Conservation (phyloP, 2,329 filamentous ascomycete genomes). For the Dothiorella sarmentorum region DNA sequence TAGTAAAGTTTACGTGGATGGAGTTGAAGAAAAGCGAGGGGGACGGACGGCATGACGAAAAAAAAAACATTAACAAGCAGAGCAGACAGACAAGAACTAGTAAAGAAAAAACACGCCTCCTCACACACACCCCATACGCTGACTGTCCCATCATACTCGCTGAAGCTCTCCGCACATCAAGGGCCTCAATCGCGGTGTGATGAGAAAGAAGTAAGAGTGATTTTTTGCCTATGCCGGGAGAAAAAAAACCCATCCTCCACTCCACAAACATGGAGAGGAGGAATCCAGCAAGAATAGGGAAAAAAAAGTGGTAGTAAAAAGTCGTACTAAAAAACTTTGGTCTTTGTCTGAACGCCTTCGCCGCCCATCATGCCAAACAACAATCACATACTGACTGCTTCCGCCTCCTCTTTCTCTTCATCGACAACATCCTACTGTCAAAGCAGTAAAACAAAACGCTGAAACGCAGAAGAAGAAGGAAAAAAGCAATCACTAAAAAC, state of each 20-base stretch:
- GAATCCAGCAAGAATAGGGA: not conserved
- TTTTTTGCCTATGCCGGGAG: constrained; percentile 10
- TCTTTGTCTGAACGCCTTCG: constrained; percentile 16
- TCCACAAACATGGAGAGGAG: not conserved
- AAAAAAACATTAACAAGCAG: too few relatives aligned
- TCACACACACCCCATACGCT: too few relatives aligned
- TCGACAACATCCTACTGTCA: constrained; percentile 1
- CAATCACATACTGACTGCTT: not conserved
- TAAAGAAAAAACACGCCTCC: not conserved
- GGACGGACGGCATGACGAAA: too few relatives aligned
- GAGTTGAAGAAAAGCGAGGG: too few relatives aligned
- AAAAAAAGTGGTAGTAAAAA: not conserved
- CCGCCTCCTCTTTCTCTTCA: not conserved
- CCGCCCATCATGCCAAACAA: constrained; percentile 11
- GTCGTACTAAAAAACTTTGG: constrained; percentile 12
- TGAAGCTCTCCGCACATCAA: not conserved
- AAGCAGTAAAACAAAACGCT: constrained; percentile 15
- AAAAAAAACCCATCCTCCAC: not conserved
- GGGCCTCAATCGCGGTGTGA: not conserved
- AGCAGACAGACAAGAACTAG: too few relatives aligned
- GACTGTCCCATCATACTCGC: too few relatives aligned
- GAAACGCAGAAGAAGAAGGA: constrained; percentile 13
- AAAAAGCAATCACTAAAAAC: not conserved
- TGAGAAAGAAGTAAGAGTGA: not conserved
- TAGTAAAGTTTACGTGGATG: too few relatives aligned